These are phyloP conservation scores for Fraxinus angustifolia DNA, from an alignment of 305 asterid species.

Conservation along the genomic window DNA sequence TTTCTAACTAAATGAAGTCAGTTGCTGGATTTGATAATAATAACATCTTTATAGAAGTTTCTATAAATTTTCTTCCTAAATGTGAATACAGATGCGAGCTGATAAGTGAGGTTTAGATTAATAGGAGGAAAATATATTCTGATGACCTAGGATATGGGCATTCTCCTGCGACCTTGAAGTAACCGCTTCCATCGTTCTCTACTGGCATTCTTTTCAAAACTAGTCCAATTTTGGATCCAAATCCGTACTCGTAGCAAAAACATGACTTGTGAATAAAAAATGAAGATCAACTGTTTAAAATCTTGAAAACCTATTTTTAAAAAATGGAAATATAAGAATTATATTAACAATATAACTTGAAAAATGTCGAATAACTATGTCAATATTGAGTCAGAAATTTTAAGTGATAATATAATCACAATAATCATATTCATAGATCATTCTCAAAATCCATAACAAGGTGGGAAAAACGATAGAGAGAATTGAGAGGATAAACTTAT, in stretches of 20 bases:
- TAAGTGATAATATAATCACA: not conserved
- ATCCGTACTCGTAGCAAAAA: not conserved
- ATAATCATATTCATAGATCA: not conserved
- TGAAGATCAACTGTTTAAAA: not conserved
- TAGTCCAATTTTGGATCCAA: slow-evolving; percentile 4
- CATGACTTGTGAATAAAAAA: not conserved
- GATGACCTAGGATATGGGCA: not conserved
- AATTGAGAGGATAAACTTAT: not conserved
- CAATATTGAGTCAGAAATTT: not conserved
- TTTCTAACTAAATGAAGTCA: not conserved
- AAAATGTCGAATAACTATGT: not conserved
- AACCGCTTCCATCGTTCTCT: not conserved
- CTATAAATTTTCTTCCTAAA: not conserved
- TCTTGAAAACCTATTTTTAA: not conserved
- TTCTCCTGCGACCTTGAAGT: not conserved
- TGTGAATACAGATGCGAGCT: not conserved
- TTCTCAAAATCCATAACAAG: not conserved
- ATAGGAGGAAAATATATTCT: not conserved
- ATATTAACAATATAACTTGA: not conserved
- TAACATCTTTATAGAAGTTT: not conserved
- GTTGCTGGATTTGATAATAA: not conserved
- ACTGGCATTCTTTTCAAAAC: not conserved
- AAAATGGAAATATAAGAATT: not conserved
- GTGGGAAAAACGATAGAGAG: not conserved
- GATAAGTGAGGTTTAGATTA: not conserved